phyloP scores from a whole-genome alignment of 2,329 filamentous ascomycete genomes.

The Microcera coccophila region DNA sequence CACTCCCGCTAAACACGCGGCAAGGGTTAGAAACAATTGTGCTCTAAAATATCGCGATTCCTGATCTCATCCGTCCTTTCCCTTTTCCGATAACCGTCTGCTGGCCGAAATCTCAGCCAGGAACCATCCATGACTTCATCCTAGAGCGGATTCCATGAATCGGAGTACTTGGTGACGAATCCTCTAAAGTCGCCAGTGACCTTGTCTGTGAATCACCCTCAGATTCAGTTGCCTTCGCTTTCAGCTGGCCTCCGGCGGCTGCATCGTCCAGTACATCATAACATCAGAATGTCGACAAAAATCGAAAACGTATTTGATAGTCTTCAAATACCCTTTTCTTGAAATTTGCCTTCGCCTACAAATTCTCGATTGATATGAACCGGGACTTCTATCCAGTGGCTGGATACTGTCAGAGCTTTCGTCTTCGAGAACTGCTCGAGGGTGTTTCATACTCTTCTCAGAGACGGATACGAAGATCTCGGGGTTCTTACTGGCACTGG shows the following conservation, averaged over 20 bases:
- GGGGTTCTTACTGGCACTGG: slow-evolving; percentile 33
- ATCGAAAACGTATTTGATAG: slow-evolving; percentile 35
- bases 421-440: neutral
- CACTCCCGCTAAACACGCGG: too few species aligned
- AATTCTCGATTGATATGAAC: slow-evolving; percentile 29
- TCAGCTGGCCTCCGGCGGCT: slow-evolving; percentile 25
- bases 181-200: slow-evolving; percentile 22
- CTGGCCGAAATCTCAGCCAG: too few species aligned
- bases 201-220: slow-evolving; percentile 21
- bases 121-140: too few species aligned
- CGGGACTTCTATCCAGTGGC: slow-evolving; percentile 32
- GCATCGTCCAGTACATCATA: slow-evolving; percentile 28
- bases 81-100: too few species aligned
- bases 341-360: slow-evolving; percentile 32
- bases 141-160: slow-evolving; percentile 9
- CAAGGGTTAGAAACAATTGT: too few species aligned
- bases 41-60: too few species aligned
- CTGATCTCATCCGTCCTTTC: too few species aligned
- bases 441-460: slow-evolving; percentile 23
- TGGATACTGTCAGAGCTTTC: slow-evolving; percentile 8
- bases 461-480: slow-evolving; percentile 31
- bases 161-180: slow-evolving; percentile 25
- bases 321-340: slow-evolving; percentile 31
- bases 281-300: slow-evolving; percentile 33
- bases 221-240: slow-evolving; percentile 25